phyloP scores from a whole-genome alignment of 73 alveolate genomes.

The Symbiodinium pilosum region DNA sequence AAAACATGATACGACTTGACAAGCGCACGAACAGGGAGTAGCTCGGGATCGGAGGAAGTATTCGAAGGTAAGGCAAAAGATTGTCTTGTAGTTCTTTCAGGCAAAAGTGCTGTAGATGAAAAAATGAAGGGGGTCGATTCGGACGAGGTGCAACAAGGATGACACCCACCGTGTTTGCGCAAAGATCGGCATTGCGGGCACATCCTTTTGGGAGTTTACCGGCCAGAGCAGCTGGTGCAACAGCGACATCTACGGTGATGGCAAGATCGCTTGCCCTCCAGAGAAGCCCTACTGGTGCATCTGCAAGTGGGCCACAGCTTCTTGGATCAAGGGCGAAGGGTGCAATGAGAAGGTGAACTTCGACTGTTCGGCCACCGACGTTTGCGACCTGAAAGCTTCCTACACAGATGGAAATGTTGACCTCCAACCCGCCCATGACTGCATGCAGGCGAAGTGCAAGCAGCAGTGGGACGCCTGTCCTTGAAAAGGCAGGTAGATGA shows the following conservation, averaged over 20 bases:
- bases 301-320: slow-evolving; percentile 3
- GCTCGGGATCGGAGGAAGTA: too few species aligned
- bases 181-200: background rate
- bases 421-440: background rate
- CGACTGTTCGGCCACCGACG: background rate
- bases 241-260: background rate
- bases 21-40: too few species aligned
- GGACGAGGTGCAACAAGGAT: background rate
- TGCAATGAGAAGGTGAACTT: background rate
- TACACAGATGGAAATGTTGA: background rate
- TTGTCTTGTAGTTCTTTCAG: too few species aligned
- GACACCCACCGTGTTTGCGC: slow-evolving; percentile 7
- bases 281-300: slow-evolving; percentile 6
- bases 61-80: too few species aligned
- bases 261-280: background rate
- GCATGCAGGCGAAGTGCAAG: background rate
- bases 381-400: background rate
- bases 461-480: slow-evolving; percentile 13
- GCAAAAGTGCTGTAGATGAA: too few species aligned
- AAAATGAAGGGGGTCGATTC: too few species aligned
- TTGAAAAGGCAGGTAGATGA: too few species aligned
- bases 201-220: background rate
- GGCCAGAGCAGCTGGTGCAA: slow-evolving; percentile 11
- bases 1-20: too few species aligned
- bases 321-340: background rate